These are phyloP conservation scores for Penicillium sclerotiorum DNA, from an alignment of 2,329 filamentous ascomycete species.

Conservation along the genomic window DNA sequence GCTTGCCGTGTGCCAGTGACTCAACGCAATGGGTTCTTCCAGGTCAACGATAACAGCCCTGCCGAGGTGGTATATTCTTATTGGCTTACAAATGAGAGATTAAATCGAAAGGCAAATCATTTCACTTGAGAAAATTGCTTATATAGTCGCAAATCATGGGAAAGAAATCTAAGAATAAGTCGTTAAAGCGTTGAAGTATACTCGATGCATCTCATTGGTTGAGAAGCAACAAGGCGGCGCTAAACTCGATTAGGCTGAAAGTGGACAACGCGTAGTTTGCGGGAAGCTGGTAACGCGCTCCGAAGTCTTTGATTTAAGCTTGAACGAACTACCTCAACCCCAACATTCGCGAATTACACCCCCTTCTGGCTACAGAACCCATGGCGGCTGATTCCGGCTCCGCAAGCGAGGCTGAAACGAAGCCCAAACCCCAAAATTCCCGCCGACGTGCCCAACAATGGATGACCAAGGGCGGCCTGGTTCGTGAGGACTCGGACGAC, in stretches of 20 bases:
- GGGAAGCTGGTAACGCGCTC: neutral
- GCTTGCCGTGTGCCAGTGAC: no score
- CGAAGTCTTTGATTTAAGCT: neutral
- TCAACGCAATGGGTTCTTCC: no score
- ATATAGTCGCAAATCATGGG: no score
- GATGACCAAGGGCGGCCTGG: conserved; percentile 63
- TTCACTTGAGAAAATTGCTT: no score
- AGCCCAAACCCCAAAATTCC: conserved; percentile 24
- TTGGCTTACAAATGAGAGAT: no score
- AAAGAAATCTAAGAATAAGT: no score
- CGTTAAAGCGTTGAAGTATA: no score
- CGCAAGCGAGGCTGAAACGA: conserved; percentile 15
- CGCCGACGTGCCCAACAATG: conserved; percentile 48
- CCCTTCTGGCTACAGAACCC: no score
- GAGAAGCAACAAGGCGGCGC: conserved; percentile 4
- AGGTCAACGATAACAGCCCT: no score
- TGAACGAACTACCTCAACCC: neutral
- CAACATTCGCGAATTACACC: no score
- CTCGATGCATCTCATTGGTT: conserved; percentile 19
- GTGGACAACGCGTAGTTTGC: conserved; percentile 33
- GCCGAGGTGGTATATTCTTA: no score
- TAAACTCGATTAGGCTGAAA: conserved; percentile 33
- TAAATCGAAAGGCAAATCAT: no score
- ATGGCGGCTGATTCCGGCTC: conserved; percentile 21
- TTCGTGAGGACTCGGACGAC: conserved; percentile 82